A percentile compares a stretch with the other conserved stretches of the same genome.
Evolutionary conservation across 176 grass and related monocot species (phyloP).

Genomic region (Oryza meridionalis): DNA sequence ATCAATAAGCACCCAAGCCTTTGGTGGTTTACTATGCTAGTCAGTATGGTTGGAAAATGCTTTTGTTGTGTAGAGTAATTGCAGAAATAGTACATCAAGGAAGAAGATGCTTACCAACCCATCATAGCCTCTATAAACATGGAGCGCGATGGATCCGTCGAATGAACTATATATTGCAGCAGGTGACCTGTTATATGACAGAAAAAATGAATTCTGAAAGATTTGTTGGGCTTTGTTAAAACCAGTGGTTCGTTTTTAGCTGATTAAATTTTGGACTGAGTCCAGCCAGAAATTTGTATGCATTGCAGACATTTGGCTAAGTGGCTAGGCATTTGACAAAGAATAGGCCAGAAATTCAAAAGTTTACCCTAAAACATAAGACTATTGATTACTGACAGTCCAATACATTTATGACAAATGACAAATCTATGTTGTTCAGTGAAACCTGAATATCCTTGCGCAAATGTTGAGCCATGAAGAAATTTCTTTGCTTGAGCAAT

Average conservation of each 20-base stretch:
- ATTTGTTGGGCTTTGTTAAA: not conserved
- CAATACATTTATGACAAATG: not conserved
- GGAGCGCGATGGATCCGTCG: slow-evolving; percentile 63
- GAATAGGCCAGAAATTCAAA: not conserved
- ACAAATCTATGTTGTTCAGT: not conserved
- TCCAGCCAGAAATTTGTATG: too few relatives aligned
- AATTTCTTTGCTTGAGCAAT: too few relatives aligned
- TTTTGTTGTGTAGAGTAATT: not conserved
- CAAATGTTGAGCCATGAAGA: not conserved
- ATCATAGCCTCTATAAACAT: slow-evolving; percentile 86
- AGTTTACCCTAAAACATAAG: not conserved
- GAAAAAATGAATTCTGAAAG: not conserved
- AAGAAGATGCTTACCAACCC: slow-evolving; percentile 63
- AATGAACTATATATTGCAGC: slow-evolving; percentile 57
- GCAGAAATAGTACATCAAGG: not conserved
- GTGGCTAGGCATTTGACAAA: not conserved
- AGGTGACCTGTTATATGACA: slow-evolving; percentile 56
- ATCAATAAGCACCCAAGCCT: not conserved
- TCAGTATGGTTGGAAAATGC: slow-evolving; percentile 8
- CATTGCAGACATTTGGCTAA: not conserved
- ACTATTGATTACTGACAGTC: not conserved
- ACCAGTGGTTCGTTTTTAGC: not conserved
- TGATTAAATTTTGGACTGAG: too few relatives aligned
- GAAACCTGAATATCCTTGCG: not conserved
- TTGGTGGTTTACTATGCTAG: not conserved